These are phyloP conservation scores for Tritrichomonas musculus DNA, from an alignment of 208 protist genomes.

Conservation along the genomic window DNA sequence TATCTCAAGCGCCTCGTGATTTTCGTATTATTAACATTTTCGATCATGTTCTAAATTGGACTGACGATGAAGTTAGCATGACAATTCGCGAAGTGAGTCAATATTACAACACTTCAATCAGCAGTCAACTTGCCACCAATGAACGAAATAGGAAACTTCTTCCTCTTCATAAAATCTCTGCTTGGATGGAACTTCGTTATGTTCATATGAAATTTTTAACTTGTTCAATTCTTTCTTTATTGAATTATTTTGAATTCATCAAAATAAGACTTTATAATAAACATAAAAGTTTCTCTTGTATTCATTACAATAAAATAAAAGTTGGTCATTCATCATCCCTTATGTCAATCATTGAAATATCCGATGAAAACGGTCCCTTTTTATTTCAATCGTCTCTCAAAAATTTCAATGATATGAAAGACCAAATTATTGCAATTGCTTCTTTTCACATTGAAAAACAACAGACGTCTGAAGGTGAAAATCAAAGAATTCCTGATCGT, in stretches of 20 bases:
- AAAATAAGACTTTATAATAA: not conserved
- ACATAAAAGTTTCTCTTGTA: too few relatives aligned
- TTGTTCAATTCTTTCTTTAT: not conserved
- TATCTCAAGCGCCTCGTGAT: not conserved
- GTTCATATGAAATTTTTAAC: not conserved
- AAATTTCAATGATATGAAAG: not conserved
- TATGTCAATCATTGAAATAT: not conserved
- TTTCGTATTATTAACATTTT: not conserved
- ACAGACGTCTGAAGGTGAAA: not conserved
- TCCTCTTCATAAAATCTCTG: not conserved
- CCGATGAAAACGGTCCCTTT: not conserved
- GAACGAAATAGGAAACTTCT: too few relatives aligned
- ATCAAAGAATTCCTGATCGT: too few relatives aligned
- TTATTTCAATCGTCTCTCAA: not conserved
- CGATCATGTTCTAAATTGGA: not conserved
- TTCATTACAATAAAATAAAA: too few relatives aligned
- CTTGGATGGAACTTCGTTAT: not conserved
- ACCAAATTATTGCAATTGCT: not conserved
- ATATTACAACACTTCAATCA: not conserved
- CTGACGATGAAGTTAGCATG: not conserved
- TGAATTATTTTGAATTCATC: constrained; percentile 28
- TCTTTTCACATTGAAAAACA: not conserved
- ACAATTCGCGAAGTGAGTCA: not conserved
- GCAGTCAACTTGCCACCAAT: too few relatives aligned
- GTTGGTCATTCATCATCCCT: too few relatives aligned